Evolutionary conservation across 768 basidiomycete genomes (phyloP), one percentile per base, ranked within the genome.

Genomic region (Boletellus ananas): DNA sequence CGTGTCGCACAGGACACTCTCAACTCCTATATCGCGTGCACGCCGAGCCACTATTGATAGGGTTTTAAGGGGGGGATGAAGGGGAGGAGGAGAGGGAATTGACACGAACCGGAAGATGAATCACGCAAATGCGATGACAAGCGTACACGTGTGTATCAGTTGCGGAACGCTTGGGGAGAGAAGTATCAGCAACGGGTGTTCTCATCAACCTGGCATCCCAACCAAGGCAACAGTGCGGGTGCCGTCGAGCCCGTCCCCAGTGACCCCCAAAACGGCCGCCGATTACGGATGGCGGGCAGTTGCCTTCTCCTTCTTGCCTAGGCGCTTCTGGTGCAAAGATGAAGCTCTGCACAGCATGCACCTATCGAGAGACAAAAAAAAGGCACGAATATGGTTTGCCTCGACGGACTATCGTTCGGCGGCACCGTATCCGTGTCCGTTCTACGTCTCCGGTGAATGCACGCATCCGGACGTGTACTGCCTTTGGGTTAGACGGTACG

Each of bases 401-500:
- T 44, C 31, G 11, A 45, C 33, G 35, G 37, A 16, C 47, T 38
- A 12, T 36, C 39, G 20, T 45, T 46, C 7, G 41, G 43, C 45
- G 36, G 40, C 46, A 43, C 47, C 48, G 23, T 43, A 34, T 43
- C 5, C 31, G 20, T 60, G 10, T 29, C 10, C 29, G 10, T 29
- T 29, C 29, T 57, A 58, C 53, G 54, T 55, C 51, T 29, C 20
- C 14, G 39, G n/a, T n/a, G 29, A 48, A 44, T 34, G 29, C 29
- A 29, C 9, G 29, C 9, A 29, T 11, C 43, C 51, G 53, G 52
- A 52, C 33, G 29, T 20, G 40, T 58, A 67, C 58, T 14, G 59
- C 67, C 55, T 39, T 52, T 27, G 43, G 18, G 37, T 43, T 48
- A 50, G 45, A 56, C 55, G 38, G 52, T 45, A 54, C 49, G 54